Conservation (phyloP, 257 asterid genomes). For the Nicotiana paniculata region DNA sequence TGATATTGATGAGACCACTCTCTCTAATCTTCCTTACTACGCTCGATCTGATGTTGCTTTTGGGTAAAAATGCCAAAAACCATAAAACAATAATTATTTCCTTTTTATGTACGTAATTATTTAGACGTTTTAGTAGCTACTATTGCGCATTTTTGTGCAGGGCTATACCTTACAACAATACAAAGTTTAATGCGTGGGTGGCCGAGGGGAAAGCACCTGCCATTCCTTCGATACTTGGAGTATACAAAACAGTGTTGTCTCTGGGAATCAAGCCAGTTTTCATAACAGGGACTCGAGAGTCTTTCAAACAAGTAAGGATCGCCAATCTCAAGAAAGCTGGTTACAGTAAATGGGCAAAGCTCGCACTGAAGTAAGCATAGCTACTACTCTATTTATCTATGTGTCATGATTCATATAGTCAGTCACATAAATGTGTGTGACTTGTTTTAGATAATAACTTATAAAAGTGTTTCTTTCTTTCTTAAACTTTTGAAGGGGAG, state of each 20-base stretch:
- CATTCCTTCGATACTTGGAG: slow-evolving; percentile 25
- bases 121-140: not conserved
- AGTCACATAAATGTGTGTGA: too few relatives aligned
- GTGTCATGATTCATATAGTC: not conserved
- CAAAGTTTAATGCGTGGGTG: slow-evolving; percentile 38
- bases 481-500: slow-evolving; percentile 11
- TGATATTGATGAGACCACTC: slow-evolving; percentile 45
- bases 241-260: slow-evolving; percentile 23
- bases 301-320: slow-evolving; percentile 9
- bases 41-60: slow-evolving; percentile 36
- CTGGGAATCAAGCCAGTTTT: slow-evolving; percentile 33
- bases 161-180: slow-evolving; percentile 28
- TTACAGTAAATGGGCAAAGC: slow-evolving; percentile 34
- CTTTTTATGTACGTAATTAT: not conserved
- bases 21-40: slow-evolving; percentile 37
- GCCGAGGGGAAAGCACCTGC: slow-evolving; percentile 38
- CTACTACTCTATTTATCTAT: not conserved
- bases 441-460: too few relatives aligned
- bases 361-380: slow-evolving; percentile 35
- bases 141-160: slow-evolving; percentile 11
- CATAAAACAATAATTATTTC: too few relatives aligned
- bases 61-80: slow-evolving; percentile 21
- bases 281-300: slow-evolving; percentile 29
- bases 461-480: too few relatives aligned
- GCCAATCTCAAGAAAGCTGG: slow-evolving; percentile 36